These are phyloP conservation scores for Lichtheimia hyalospora DNA, from an alignment of 371 early-diverging fungal genomes.

Conservation along the genomic window DNA sequence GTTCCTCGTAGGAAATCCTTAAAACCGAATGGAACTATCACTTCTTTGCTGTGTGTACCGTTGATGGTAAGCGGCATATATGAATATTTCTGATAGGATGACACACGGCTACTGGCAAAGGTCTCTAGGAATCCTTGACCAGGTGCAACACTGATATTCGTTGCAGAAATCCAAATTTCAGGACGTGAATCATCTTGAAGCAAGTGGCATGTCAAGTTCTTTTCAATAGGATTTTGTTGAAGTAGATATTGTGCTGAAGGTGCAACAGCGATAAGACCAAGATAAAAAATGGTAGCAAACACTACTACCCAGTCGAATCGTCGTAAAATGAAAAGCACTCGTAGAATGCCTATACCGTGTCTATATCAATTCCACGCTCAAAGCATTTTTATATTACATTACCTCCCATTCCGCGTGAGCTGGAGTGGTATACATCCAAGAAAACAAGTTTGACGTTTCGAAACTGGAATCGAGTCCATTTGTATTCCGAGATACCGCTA, in stretches of 20 bases:
- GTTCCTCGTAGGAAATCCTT: too few species aligned
- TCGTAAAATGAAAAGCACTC: conserved; percentile 4
- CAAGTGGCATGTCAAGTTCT: too few species aligned
- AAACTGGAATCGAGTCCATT: conserved; percentile 23
- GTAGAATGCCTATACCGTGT: conserved; percentile 11
- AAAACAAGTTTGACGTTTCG: conserved; percentile 17
- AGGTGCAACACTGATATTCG: too few species aligned
- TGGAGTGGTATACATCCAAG: conserved; percentile 26
- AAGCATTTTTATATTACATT: neutral
- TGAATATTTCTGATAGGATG: too few species aligned
- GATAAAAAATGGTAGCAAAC: conserved; percentile 22
- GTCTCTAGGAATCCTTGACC: too few species aligned
- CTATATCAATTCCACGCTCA: neutral
- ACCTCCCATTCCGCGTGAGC: conserved; percentile 29
- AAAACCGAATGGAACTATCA: too few species aligned
- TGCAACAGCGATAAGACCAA: conserved; percentile 22
- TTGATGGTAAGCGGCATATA: too few species aligned
- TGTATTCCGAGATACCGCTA: conserved; percentile 31
- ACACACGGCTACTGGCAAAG: too few species aligned
- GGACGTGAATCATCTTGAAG: too few species aligned
- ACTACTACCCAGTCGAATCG: conserved; percentile 21
- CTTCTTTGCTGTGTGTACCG: too few species aligned
- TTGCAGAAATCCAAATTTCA: too few species aligned
- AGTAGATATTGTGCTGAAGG: conserved; percentile 17
- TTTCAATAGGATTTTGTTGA: too few species aligned